Evolutionary conservation across 768 basidiomycete species (phyloP), one percentile per base, ranked within the genome.

Genomic region (Podaxis mareebaensis): DNA sequence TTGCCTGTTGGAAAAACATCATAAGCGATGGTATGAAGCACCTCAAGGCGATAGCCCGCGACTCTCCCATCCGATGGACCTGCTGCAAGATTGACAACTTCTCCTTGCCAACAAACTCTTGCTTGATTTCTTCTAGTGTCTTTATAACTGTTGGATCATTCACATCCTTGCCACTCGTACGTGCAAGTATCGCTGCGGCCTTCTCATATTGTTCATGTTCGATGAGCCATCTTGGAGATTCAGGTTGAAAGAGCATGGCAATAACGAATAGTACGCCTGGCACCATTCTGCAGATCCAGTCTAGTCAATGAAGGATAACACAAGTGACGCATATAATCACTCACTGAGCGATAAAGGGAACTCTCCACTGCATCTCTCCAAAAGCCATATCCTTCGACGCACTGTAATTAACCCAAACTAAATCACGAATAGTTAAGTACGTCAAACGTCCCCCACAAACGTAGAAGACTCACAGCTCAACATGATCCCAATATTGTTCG

Each of bases 171-270:
- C 77, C 69, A 39, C 65, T 69, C 1, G 73, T 71, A 54, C 71
- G 82, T 4, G 79, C 81, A 4, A 81, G 74, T 5, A 72, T 76
- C n/a, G 30, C 68, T 0, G 76, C 77, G 13, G 83, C 84, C 13
- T 74, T 74, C 13, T 78, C 77, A 38, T 79, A 75, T 42, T 75
- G 73, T 28, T 75, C 73, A 54, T 78, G 75, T 68, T 84, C 83
- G 24, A 81, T 82, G 20, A 86, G 71, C 81, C 81, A 85, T n/a
- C 84, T 76, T 15, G 85, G 85, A 1, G 84, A 85, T 66, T 86
- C 85, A 4, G 83, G 81, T 61, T 84, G 81, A 58, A 78, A 79
- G 8, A 77, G 52, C 79, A 85, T 83, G 7, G 74, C 69, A 39
- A 78, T 62, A 5, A 81, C 67, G 66, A 87, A 81, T 0, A 86